phyloP scores from a whole-genome alignment of 2,329 filamentous ascomycete genomes.

The Reticulascus tulasneorum region DNA sequence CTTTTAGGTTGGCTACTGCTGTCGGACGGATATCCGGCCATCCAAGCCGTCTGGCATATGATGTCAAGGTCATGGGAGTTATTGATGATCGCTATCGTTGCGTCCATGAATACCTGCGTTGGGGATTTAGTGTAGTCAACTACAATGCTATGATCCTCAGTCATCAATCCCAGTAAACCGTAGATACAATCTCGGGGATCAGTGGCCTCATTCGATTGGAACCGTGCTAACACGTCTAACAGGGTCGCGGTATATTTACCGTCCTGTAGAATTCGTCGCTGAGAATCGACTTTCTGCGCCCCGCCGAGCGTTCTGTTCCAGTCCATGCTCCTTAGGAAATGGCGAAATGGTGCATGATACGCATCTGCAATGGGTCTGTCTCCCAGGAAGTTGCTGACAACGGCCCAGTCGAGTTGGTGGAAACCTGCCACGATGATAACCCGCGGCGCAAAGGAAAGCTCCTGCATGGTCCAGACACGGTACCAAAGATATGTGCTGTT shows the following conservation, averaged over 20 bases:
- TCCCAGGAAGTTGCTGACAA: too few species aligned
- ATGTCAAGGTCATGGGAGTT: not conserved
- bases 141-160: not conserved
- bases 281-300: not conserved
- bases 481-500: constrained; percentile 3
- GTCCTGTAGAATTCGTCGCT: not conserved
- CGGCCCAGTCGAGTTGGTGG: too few species aligned
- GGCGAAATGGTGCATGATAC: too few species aligned
- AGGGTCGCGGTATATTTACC: not conserved
- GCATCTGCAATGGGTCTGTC: too few species aligned
- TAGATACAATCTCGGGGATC: constrained; percentile 7
- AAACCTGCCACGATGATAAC: too few species aligned
- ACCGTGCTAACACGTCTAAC: not conserved
- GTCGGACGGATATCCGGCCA: too few species aligned
- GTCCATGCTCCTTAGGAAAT: too few species aligned
- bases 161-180: constrained; percentile 1
- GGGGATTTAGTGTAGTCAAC: constrained; percentile 4
- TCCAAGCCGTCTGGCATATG: not conserved
- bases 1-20: too few species aligned
- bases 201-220: not conserved
- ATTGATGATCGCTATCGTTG: not conserved
- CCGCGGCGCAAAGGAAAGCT: too few species aligned
- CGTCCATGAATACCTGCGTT: constrained; percentile 1
- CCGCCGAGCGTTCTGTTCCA: too few species aligned
- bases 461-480: constrained; percentile 7